phyloP scores from a whole-genome alignment of 441 rosid genomes.

The Melastoma candidum region DNA sequence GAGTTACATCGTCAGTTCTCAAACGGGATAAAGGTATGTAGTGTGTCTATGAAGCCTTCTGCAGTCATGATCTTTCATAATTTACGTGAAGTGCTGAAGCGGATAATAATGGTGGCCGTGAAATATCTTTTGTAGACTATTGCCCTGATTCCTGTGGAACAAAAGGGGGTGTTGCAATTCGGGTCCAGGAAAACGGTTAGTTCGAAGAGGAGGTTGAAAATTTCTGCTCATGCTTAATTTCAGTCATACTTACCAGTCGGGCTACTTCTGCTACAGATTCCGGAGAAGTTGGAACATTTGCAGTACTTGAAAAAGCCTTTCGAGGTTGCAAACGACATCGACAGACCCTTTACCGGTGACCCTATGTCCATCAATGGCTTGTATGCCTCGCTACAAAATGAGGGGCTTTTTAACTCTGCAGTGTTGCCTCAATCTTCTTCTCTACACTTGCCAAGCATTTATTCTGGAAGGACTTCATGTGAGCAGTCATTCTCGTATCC shows the following conservation, averaged over 20 bases:
- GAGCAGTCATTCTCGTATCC: slow-evolving; percentile 14
- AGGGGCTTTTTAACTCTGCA: slow-evolving; percentile 32
- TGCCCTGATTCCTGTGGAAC: slow-evolving; percentile 50
- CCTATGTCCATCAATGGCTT: slow-evolving; percentile 33
- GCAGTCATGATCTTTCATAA: background rate
- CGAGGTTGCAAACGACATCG: slow-evolving; percentile 19
- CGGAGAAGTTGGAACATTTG: slow-evolving; percentile 47
- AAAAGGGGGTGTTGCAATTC: slow-evolving; percentile 61
- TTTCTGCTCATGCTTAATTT: slow-evolving; percentile 6
- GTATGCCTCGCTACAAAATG: slow-evolving; percentile 37
- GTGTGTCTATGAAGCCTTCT: too few species aligned
- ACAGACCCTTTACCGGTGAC: slow-evolving; percentile 15
- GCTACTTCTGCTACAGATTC: slow-evolving; percentile 33
- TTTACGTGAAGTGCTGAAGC: background rate
- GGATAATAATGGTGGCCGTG: background rate
- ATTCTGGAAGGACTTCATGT: slow-evolving; percentile 19
- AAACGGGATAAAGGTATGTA: slow-evolving; percentile 49
- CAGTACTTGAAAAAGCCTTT: slow-evolving; percentile 44
- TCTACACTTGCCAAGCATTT: slow-evolving; percentile 22
- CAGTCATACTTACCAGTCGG: background rate
- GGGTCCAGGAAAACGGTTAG: slow-evolving; percentile 78
- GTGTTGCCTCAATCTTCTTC: slow-evolving; percentile 18
- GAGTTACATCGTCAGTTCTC: slow-evolving; percentile 31
- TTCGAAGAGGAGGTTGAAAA: slow-evolving; percentile 5
- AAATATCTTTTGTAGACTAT: slow-evolving; percentile 49